Conservation (phyloP, 768 basidiomycete species). For the Kwoniella botswanensis region DNA sequence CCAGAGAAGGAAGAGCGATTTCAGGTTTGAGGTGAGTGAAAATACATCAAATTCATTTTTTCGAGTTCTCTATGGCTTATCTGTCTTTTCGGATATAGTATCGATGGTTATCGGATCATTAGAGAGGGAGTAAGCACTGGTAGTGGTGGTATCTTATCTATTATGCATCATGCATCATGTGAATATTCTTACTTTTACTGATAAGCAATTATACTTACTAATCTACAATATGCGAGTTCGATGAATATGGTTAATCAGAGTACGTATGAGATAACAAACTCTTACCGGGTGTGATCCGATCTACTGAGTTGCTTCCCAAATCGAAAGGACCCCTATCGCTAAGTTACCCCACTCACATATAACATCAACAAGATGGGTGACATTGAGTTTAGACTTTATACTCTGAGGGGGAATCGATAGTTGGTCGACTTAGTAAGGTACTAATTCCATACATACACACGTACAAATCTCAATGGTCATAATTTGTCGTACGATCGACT, state of each 20-base stretch:
- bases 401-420: background rate
- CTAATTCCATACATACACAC: too few relatives aligned
- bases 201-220: background rate
- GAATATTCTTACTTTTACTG: background rate
- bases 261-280: too few relatives aligned
- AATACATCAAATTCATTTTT: background rate
- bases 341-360: too few relatives aligned
- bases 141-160: background rate
- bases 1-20: slow-evolving; percentile 96
- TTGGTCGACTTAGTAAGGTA: too few relatives aligned
- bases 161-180: background rate
- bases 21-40: slow-evolving; percentile 66
- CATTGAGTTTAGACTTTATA: background rate
- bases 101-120: slow-evolving; percentile 91
- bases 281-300: background rate
- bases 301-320: background rate
- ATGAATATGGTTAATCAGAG: too few relatives aligned
- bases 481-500: background rate
- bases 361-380: background rate
- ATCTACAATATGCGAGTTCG: too few relatives aligned
- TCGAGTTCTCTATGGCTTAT: background rate
- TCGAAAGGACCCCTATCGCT: background rate
- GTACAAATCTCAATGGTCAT: too few relatives aligned
- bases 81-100: slow-evolving; percentile 66
- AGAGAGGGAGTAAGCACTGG: background rate